Percentiles rank a stretch among this genome's conserved stretches.
These are phyloP conservation scores for Rhamnella rubrinervis DNA, from an alignment of 331 rosid species.

Conservation along the genomic window DNA sequence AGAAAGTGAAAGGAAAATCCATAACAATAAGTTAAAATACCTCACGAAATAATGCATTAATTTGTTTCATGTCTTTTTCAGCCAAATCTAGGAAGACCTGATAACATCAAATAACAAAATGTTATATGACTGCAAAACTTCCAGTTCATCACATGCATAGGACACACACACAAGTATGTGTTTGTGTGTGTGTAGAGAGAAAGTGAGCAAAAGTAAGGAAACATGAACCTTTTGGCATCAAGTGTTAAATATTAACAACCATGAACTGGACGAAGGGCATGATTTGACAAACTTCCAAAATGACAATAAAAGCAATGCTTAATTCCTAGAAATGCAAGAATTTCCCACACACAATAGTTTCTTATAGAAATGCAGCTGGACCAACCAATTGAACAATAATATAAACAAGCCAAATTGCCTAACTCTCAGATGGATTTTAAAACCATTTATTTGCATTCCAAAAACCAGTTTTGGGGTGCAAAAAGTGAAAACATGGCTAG, in stretches of 20 bases:
- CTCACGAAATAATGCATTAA: conserved; percentile 76
- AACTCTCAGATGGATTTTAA: not conserved
- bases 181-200: not conserved
- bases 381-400: too few species aligned
- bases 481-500: not conserved
- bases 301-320: too few species aligned
- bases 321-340: not conserved
- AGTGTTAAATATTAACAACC: not conserved
- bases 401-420: too few species aligned
- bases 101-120: not conserved
- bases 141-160: not conserved
- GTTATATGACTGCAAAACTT: not conserved
- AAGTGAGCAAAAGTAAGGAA: too few species aligned
- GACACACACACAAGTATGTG: conserved; percentile 12
- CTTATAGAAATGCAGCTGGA: too few species aligned
- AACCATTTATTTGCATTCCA: not conserved
- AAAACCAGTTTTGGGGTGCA: not conserved
- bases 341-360: not conserved
- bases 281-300: not conserved
- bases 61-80: conserved; percentile 87
- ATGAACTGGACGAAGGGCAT: not conserved
- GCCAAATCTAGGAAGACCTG: conserved; percentile 86
- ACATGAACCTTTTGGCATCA: not conserved
- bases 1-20: not conserved
- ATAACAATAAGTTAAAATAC: conserved; percentile 36